Conservation (phyloP, 139 green algal species). For the Chlamydomonas asymmetrica region DNA sequence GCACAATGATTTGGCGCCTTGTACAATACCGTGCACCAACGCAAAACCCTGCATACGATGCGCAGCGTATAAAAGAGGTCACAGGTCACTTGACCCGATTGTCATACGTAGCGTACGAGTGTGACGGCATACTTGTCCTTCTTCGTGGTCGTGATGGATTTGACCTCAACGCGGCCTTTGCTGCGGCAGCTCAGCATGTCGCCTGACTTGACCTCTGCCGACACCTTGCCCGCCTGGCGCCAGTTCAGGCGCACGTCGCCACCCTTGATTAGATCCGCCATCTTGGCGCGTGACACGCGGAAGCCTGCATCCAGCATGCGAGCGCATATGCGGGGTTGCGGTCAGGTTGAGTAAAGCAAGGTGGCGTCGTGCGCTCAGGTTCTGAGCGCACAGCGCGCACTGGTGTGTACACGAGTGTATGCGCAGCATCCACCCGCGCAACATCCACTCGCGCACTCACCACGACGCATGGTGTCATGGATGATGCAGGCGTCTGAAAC, state of each 20-base stretch:
- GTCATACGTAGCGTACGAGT: conserved; percentile 65
- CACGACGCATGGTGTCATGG: too few relatives aligned
- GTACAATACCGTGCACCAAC: too few relatives aligned
- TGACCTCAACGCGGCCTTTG: conserved; percentile 79
- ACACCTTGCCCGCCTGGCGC: conserved; percentile 59
- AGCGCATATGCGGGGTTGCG: neutral
- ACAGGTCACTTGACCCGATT: too few relatives aligned
- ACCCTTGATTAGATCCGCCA: conserved; percentile 75
- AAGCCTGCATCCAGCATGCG: conserved; percentile 58
- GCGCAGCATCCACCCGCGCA: too few relatives aligned
- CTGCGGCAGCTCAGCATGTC: conserved; percentile 74
- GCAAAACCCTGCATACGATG: too few relatives aligned
- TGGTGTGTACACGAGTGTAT: too few relatives aligned
- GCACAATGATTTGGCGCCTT: too few relatives aligned
- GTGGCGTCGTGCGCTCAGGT: too few relatives aligned
- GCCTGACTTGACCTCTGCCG: conserved; percentile 53
- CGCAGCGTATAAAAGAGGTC: too few relatives aligned
- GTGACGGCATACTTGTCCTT: conserved; percentile 69
- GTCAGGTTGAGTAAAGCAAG: neutral
- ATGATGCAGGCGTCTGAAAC: too few relatives aligned
- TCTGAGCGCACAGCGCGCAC: too few relatives aligned
- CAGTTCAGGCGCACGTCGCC: conserved; percentile 75
- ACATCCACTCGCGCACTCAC: too few relatives aligned
- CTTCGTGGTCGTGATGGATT: conserved; percentile 51
- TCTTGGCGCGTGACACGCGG: conserved; percentile 70